A percentile compares a stretch with the other conserved stretches of the same genome.
phyloP scores from a whole-genome alignment of 1,139 yeast genomes.

The Debaryomyces subglobosus region DNA sequence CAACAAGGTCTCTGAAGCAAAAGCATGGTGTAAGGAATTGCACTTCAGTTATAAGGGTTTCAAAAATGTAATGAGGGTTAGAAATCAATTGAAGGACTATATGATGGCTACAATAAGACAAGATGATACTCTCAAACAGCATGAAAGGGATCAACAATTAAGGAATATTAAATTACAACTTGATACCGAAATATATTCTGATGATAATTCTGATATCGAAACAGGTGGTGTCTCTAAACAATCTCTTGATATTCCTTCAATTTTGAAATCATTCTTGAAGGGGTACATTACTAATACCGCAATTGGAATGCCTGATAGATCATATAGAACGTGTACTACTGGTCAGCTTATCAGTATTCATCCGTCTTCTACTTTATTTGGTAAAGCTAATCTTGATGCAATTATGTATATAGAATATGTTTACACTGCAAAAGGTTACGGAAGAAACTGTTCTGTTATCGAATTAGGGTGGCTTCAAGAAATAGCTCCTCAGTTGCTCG shows the following conservation, averaged over 20 bases:
- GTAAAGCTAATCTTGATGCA: conserved; percentile 74
- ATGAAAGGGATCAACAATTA: conserved; percentile 32
- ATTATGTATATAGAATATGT: conserved; percentile 95
- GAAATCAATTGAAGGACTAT: conserved; percentile 75
- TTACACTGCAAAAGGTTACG: conserved; percentile 90
- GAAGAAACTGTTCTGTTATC: conserved; percentile 82
- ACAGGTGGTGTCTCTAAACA: conserved; percentile 17
- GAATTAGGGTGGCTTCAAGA: conserved; percentile 87
- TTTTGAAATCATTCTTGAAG: conserved; percentile 75
- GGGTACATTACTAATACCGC: conserved; percentile 91
- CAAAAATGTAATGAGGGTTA: conserved; percentile 72
- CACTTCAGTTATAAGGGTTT: conserved; percentile 80
- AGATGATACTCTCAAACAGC: conserved; percentile 34
- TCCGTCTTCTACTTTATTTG: conserved; percentile 89
- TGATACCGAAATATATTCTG: conserved; percentile 18
- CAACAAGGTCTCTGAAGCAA: conserved; percentile 49
- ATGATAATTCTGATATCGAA: conserved; percentile 26
- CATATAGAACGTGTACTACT: conserved; percentile 79
- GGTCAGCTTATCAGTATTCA: conserved; percentile 87
- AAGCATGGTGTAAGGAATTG: conserved; percentile 82
- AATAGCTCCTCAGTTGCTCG: conserved; percentile 70
- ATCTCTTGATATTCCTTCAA: conserved; percentile 55
- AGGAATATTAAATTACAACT: conserved; percentile 32
- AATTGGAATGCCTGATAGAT: conserved; percentile 91
- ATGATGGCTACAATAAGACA: conserved; percentile 53